phyloP scores from a whole-genome alignment of 495 filamentous ascomycete species.

The Xylaria palmicola region DNA sequence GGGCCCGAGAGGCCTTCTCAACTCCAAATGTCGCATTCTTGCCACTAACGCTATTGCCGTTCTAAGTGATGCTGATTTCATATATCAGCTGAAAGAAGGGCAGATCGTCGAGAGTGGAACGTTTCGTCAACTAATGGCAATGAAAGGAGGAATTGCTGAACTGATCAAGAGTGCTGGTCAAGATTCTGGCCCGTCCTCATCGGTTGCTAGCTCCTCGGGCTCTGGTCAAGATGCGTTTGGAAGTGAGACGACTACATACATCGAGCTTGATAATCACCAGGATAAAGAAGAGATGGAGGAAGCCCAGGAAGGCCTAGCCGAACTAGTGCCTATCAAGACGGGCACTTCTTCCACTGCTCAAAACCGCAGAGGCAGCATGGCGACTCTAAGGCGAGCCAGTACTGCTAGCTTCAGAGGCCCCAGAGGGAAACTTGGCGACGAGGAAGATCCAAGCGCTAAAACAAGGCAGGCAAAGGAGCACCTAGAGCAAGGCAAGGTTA shows the following conservation, averaged over 20 bases:
- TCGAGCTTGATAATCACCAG: conserved; percentile 46
- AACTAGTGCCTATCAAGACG: conserved; percentile 69
- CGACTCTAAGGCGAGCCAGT: conserved; percentile 83
- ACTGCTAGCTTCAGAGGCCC: conserved; percentile 86
- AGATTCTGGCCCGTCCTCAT: conserved; percentile 35
- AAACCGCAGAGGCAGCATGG: conserved; percentile 63
- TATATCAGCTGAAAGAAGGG: conserved; percentile 79
- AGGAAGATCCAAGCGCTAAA: conserved; percentile 70
- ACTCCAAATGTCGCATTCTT: conserved; percentile 84
- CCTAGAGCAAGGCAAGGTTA: conserved; percentile 92
- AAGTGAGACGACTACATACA: conserved; percentile 58
- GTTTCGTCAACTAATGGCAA: conserved; percentile 85
- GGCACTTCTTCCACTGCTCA: conserved; percentile 40
- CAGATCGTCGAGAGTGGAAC: conserved; percentile 84
- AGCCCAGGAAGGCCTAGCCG: conserved; percentile 63
- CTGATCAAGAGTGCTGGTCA: conserved; percentile 76
- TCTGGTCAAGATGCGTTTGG: conserved; percentile 45
- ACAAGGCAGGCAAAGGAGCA: conserved; percentile 84
- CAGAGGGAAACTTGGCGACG: conserved; percentile 76
- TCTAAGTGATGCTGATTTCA: conserved; percentile 77
- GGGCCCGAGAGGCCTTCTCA: conserved; percentile 77
- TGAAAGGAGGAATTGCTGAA: conserved; percentile 86
- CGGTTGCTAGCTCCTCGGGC: conserved; percentile 27
- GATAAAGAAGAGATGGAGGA: conserved; percentile 67
- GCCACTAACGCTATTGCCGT: conserved; percentile 97